Base-by-base conservation (phyloP, 768 basidiomycete species). In the Tulasnella sp. region DNA sequence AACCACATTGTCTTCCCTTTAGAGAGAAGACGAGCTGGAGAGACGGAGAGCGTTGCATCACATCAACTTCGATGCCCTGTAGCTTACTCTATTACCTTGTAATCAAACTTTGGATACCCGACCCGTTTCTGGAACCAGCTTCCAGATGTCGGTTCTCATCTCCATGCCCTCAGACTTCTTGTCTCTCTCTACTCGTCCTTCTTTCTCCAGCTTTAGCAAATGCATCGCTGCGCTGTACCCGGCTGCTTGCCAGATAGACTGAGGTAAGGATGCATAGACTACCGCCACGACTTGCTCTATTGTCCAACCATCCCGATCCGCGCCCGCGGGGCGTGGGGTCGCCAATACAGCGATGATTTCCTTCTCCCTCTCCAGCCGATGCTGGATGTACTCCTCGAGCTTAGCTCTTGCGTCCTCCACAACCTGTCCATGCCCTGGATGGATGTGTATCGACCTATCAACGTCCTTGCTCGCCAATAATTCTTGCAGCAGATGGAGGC, bases 21-120 rank as follows among this genome's bases (percentile, higher is more conserved):
- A 97, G 95, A 88, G 94, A 79, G 96, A 98, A 83, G 97, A 99
- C 83, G 97, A 99, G 85, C 83, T 92, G 81, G 97, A 99, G 84
- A 84, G 96, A 78, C 88, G 94, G 81, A 88, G 92, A 81, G 90
- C 91, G 40, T 91, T 96, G n/a, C 95, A 98, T 84, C 92, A 95
- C 82, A 97, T 99, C 84, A 99, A 99, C 81, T 98, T 99, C 82
- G 95, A 96, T 83, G 97, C 97, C 16, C 85, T 98, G 81, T 98
- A 87, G 87, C 81, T 79, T 67, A 67, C 32, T 67, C 3, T 67
- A 26, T 67, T 35, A 0, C 61, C 29, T 26, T 67, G 32, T 67
- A 67, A 67, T 67, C 40, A 42, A 29, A 42, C 35, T 73, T 37
- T 40, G 46, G 40, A 32, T 39, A 26, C 37, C 39, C 9, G 39